Percentiles rank a stretch among this genome's conserved stretches.
Conservation (phyloP, 2,329 filamentous ascomycete species). For the Fusarium austroafricanum region DNA sequence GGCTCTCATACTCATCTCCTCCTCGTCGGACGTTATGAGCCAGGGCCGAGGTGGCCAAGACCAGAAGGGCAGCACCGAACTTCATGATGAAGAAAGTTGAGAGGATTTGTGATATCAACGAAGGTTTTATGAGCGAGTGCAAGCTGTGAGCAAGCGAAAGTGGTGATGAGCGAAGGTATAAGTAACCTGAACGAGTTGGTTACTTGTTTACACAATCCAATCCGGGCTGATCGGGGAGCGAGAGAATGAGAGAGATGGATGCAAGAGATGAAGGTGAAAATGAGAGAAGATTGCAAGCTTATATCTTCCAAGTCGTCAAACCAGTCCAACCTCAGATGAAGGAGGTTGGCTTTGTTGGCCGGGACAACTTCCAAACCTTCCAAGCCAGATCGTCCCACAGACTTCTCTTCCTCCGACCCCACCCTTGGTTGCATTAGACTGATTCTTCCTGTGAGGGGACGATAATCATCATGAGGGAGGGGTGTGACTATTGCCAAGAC, state of each 20-base stretch:
- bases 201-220: conserved; percentile 36
- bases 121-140: conserved; percentile 36
- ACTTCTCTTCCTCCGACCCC: conserved; percentile 36
- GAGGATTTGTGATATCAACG: conserved; percentile 24
- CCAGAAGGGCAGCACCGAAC: conserved; percentile 40
- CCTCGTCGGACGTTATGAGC: conserved; percentile 40
- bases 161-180: conserved; percentile 42
- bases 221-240: conserved; percentile 19
- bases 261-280: conserved; percentile 26
- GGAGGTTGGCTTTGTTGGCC: conserved; percentile 27
- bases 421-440: conserved; percentile 41
- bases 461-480: conserved; percentile 39
- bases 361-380: conserved; percentile 38
- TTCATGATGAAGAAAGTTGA: conserved; percentile 41
- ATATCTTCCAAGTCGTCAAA: conserved; percentile 38
- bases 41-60: conserved; percentile 44
- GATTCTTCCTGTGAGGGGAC: conserved; percentile 30
- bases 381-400: conserved; percentile 26
- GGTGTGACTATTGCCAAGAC: conserved; percentile 40
- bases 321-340: conserved; percentile 8
- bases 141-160: conserved; percentile 36
- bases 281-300: conserved; percentile 34
- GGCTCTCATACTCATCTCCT: conserved; percentile 31
- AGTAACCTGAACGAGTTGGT: conserved; percentile 50
- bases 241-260: conserved; percentile 30